Evolutionary conservation across 371 early-diverging fungal species (phyloP), one percentile per base, ranked within the genome.

Genomic region (Lichtheimia ornata): DNA sequence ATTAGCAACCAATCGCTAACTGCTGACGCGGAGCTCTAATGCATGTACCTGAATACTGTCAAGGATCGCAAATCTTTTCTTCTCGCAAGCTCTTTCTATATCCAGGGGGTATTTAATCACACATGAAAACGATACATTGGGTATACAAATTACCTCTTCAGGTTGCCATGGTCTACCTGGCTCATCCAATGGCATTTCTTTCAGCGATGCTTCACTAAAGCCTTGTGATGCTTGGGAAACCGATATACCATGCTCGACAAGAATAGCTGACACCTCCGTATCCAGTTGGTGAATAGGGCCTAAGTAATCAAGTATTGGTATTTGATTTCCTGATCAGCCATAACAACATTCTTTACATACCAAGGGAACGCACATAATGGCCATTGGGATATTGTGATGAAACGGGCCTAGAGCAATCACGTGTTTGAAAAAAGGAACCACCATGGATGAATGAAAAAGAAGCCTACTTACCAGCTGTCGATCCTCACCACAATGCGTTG

Each of bases 401-500:
- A 18, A 74, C 71, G 1, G 87, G 86, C 81, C 76, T 82, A 55
- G 20, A 27, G 40, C 59, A 59, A 43, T 12, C 28, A 12, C 18
- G 25, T 42, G 28, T 27, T 24, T 9, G 3, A 20, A 58, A 50
- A 22, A 24, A 41, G 22, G 20, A 17, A 56, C 14, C 1, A 3
- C 5, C 3, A 17, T 41, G 9, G 12, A 44, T 5, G n/a, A 30
- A 56, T 45, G n/a, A 9, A 42, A n/a, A 72, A 66, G 30, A 44
- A 65, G 66, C 52, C 53, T 65, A 17, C 58, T 58, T 72, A 73
- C 97, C 97, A 97, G 12, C 79, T 77, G 68, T 97, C 97, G 49
- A 97, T 89, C 7, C 91, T 87, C 5, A 95, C 95, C 41, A 95
- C 90, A 59, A 97, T 94, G 45, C 96, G 84, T 57, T 89, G 84